phyloP scores from a whole-genome alignment of 257 asterid species.

The Capsicum pubescens region DNA sequence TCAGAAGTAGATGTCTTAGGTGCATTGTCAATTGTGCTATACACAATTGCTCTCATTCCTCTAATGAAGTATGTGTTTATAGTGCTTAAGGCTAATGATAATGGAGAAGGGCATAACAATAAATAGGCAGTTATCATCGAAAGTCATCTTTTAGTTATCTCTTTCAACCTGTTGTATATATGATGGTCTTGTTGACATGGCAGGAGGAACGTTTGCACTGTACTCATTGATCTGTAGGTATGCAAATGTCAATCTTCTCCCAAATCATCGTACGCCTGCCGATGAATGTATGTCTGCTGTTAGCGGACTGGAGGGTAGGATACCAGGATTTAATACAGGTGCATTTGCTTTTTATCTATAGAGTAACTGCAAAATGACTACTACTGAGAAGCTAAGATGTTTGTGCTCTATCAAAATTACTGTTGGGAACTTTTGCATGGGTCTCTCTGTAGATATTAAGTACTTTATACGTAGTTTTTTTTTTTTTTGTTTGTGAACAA shows the following conservation, averaged over 20 bases:
- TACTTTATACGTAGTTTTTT: too few species aligned
- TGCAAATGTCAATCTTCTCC: conserved; percentile 90
- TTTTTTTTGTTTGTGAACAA: too few species aligned
- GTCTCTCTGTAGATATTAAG: too few species aligned
- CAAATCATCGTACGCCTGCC: conserved; percentile 74
- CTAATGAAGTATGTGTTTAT: conserved; percentile 80
- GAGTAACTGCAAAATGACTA: not conserved
- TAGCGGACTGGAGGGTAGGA: conserved; percentile 84
- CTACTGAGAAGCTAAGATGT: not conserved
- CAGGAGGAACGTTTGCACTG: conserved; percentile 97
- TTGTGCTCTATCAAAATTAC: not conserved
- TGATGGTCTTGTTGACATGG: conserved; percentile 30
- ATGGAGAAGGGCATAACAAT: conserved; percentile 78
- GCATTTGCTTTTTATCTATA: conserved; percentile 28
- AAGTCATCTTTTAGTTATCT: not conserved
- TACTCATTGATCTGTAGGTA: conserved; percentile 91
- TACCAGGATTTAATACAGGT: conserved; percentile 89
- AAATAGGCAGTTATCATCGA: not conserved
- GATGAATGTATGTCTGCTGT: conserved; percentile 94
- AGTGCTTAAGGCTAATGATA: conserved; percentile 91
- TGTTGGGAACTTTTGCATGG: not conserved
- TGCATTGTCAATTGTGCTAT: conserved; percentile 83
- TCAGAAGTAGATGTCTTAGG: conserved; percentile 90
- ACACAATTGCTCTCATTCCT: conserved; percentile 92
- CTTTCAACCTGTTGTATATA: not conserved